Evolutionary conservation across 1,284 basidiomycete species (phyloP).

Genomic region (Cerioporus squamosus): DNA sequence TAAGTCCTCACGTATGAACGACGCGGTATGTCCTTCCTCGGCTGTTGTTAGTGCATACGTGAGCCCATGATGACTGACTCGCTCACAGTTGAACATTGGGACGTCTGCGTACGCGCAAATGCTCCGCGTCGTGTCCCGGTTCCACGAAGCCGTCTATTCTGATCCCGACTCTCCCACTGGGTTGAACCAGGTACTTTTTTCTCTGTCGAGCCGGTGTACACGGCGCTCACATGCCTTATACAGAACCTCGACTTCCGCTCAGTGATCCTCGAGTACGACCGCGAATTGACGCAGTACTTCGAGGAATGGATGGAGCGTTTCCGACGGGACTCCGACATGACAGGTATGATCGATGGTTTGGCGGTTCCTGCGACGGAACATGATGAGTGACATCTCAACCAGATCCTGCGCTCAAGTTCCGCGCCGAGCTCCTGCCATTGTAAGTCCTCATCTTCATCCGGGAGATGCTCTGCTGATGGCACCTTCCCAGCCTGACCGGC

Average conservation of each 20-base stretch:
- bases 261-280: constrained; percentile 66
- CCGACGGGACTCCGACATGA: constrained; percentile 29
- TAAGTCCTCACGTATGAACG: constrained; percentile 64
- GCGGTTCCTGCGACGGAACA: background rate
- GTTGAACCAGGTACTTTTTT: constrained; percentile 49
- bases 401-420: constrained; percentile 67
- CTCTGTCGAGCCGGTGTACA: constrained; percentile 41
- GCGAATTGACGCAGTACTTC: constrained; percentile 56
- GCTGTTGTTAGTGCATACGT: background rate
- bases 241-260: constrained; percentile 69
- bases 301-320: constrained; percentile 58
- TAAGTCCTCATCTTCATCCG: constrained; percentile 41
- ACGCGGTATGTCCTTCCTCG: constrained; percentile 44
- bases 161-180: constrained; percentile 70
- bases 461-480: background rate
- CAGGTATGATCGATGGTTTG: constrained; percentile 11
- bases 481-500: constrained; percentile 59
- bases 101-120: constrained; percentile 74
- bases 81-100: constrained; percentile 68
- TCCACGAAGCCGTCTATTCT: constrained; percentile 80
- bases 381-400: background rate
- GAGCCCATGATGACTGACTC: background rate
- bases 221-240: background rate
- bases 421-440: constrained; percentile 77
- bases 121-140: constrained; percentile 69